Percentiles rank a stretch among this genome's conserved stretches.
phyloP scores from a whole-genome alignment of 345 rosid species.

The Abelmoschus esculentus region DNA sequence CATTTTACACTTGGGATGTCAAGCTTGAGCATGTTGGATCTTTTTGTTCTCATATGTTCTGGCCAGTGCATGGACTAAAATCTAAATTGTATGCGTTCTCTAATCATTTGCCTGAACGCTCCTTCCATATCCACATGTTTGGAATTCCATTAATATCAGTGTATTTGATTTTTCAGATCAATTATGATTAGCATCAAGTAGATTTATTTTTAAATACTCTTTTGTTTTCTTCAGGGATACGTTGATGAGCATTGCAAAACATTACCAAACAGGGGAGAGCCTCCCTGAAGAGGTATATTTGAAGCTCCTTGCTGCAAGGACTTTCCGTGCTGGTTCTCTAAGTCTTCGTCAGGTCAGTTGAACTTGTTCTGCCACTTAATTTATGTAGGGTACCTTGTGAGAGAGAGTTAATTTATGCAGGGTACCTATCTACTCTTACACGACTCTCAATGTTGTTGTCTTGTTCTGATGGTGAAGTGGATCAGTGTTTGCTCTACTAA shows the following conservation, averaged over 20 bases:
- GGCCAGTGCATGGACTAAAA: not conserved
- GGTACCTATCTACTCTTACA: not conserved
- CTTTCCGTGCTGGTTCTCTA: conserved; percentile 74
- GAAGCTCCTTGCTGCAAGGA: conserved; percentile 87
- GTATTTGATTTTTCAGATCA: not conserved
- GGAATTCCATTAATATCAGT: not conserved
- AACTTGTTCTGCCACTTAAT: conserved; percentile 6
- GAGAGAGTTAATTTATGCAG: too few relatives aligned
- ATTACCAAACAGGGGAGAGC: conserved; percentile 71
- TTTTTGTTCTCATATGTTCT: not conserved
- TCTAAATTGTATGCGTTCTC: not conserved
- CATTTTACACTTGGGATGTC: not conserved
- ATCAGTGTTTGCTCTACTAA: not conserved
- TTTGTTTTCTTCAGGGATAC: conserved; percentile 53
- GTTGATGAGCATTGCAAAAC: conserved; percentile 86
- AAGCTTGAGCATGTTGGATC: not conserved
- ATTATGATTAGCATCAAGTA: not conserved
- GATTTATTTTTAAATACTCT: not conserved
- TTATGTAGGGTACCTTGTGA: not conserved
- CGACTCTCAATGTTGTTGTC: not conserved
- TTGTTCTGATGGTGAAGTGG: not conserved
- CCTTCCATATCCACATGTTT: not conserved
- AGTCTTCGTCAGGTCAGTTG: conserved; percentile 78
- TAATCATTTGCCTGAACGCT: not conserved
- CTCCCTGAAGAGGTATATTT: conserved; percentile 75